phyloP scores from a whole-genome alignment of 805 yeast species.

The Spathaspora sp. region DNA sequence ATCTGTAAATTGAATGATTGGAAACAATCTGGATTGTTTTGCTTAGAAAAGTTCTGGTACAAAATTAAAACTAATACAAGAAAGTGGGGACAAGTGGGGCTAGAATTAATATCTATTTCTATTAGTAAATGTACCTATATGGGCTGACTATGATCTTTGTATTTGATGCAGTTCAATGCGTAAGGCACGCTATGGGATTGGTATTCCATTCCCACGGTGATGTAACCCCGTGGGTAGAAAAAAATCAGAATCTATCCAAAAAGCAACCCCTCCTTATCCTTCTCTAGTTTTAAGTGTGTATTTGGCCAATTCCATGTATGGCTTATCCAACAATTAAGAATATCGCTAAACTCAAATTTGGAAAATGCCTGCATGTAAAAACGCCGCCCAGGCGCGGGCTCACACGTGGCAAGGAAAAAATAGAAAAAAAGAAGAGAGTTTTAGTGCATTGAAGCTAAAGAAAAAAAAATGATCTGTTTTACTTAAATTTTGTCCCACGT shows the following conservation, averaged over 20 bases:
- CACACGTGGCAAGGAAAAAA: neutral
- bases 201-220: neutral
- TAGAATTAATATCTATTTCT: too few species aligned
- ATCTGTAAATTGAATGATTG: neutral
- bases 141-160: too few species aligned
- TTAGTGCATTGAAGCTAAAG: neutral
- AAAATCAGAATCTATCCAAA: neutral
- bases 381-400: neutral
- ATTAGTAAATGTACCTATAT: too few species aligned
- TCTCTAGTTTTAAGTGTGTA: too few species aligned
- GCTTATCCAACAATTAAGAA: neutral
- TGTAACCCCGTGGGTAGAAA: neutral
- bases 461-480: too few species aligned
- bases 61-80: neutral
- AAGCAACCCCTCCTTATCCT: neutral
- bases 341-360: neutral
- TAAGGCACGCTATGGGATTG: too few species aligned
- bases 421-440: too few species aligned
- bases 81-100: neutral
- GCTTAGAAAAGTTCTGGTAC: neutral
- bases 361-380: neutral
- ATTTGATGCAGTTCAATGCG: too few species aligned
- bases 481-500: too few species aligned
- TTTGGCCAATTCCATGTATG: neutral
- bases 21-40: neutral